These are phyloP conservation scores for Curvularia lunata DNA, from an alignment of 2,329 filamentous ascomycete genomes.

Conservation along the genomic window DNA sequence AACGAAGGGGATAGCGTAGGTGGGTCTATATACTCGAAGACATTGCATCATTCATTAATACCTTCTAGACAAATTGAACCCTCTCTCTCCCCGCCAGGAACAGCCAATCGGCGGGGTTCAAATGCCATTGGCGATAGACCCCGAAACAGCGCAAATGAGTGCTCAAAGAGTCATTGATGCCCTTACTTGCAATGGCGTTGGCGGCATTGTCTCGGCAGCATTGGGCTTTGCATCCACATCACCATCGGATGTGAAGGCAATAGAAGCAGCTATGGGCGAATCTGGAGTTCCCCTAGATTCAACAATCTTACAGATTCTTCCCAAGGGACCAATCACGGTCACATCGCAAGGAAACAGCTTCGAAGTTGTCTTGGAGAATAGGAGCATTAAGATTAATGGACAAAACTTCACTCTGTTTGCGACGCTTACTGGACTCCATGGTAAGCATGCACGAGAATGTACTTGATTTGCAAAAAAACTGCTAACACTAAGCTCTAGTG, in stretches of 20 bases:
- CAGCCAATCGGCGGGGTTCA: not conserved
- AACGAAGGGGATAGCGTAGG: conserved; percentile 23
- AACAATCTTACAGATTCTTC: conserved; percentile 23
- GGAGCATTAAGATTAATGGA: conserved; percentile 32
- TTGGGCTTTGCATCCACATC: conserved; percentile 26
- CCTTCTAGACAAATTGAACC: conserved; percentile 17
- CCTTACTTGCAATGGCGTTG: conserved; percentile 37
- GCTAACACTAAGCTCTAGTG: conserved; percentile 17
- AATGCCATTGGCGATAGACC: conserved; percentile 28
- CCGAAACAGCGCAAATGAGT: conserved; percentile 24
- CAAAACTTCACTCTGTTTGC: conserved; percentile 25
- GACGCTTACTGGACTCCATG: conserved; percentile 31
- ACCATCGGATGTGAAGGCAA: conserved; percentile 18
- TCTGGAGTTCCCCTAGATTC: conserved; percentile 24
- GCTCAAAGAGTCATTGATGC: conserved; percentile 27
- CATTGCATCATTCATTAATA: conserved; percentile 1
- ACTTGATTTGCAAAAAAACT: not conserved
- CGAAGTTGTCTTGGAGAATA: conserved; percentile 26
- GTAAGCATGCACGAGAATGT: conserved; percentile 14
- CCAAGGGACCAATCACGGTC: conserved; percentile 32
- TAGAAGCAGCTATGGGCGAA: conserved; percentile 1
- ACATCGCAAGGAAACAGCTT: conserved; percentile 36
- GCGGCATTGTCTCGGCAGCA: conserved; percentile 30
- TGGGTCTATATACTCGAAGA: conserved; percentile 2
- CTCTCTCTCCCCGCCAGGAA: conserved; percentile 21